phyloP scores from a whole-genome alignment of 2,329 filamentous ascomycete species.

The Ophiostoma novo-ulmi region DNA sequence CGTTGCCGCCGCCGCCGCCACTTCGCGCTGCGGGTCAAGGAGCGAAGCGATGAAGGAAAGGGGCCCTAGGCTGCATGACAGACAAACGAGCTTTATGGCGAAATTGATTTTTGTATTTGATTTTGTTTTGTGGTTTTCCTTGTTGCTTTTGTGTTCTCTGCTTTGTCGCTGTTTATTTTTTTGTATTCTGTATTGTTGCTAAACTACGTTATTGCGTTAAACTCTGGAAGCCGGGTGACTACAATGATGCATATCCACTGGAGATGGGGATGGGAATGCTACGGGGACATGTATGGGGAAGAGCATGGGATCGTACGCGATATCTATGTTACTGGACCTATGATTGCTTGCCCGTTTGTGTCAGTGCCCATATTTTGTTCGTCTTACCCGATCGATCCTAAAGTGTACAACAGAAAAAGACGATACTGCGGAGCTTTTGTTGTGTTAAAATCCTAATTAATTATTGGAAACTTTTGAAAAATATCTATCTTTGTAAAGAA shows the following conservation, averaged over 20 bases:
- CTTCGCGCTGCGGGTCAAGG: slow-evolving; percentile 15
- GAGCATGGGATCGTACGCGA: background rate
- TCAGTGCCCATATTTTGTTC: too few species aligned
- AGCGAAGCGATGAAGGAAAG: slow-evolving; percentile 23
- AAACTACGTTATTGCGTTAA: background rate
- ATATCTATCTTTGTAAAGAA: too few species aligned
- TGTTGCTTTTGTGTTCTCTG: background rate
- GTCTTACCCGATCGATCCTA: too few species aligned
- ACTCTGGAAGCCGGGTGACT: background rate
- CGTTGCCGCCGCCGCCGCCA: background rate
- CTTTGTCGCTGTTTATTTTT: background rate
- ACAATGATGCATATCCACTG: background rate
- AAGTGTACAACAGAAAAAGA: too few species aligned
- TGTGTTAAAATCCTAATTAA: too few species aligned
- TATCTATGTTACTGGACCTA: background rate
- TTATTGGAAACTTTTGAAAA: too few species aligned
- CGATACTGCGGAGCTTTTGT: too few species aligned
- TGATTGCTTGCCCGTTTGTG: background rate
- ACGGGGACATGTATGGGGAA: background rate
- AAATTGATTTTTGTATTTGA: background rate
- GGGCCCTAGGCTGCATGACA: slow-evolving; percentile 25
- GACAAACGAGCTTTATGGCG: slow-evolving; percentile 24
- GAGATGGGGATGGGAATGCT: background rate
- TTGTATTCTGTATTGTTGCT: background rate
- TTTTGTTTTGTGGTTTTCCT: background rate